phyloP scores from a whole-genome alignment of 805 yeast species.

The Schizosaccharomyces cryophilus region DNA sequence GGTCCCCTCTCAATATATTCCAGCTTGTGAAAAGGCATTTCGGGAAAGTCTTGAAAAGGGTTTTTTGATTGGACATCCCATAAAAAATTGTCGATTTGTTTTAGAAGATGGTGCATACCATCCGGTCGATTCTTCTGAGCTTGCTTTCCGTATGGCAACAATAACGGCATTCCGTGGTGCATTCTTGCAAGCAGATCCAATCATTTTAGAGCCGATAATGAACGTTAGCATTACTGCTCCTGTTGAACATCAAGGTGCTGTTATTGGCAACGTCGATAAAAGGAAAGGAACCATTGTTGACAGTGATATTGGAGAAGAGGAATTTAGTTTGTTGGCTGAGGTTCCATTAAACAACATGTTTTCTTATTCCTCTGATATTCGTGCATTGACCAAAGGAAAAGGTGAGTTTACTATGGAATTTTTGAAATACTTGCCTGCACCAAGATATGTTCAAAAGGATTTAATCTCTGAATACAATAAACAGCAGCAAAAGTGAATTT shows the following conservation, averaged over 20 bases:
- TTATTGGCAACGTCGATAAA: slow-evolving; percentile 78
- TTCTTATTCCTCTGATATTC: slow-evolving; percentile 81
- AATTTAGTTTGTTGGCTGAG: slow-evolving; percentile 77
- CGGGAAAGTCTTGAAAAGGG: slow-evolving; percentile 90
- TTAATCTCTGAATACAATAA: slow-evolving; percentile 63
- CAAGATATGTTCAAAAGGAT: slow-evolving; percentile 74
- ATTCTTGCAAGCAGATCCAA: slow-evolving; percentile 61
- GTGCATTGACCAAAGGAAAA: slow-evolving; percentile 96
- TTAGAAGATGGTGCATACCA: slow-evolving; percentile 94
- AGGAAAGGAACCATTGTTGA: slow-evolving; percentile 78
- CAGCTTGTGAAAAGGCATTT: slow-evolving; percentile 77
- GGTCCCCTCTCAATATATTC: slow-evolving; percentile 79
- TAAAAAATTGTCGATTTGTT: slow-evolving; percentile 76
- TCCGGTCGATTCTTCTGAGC: slow-evolving; percentile 87
- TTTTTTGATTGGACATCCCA: slow-evolving; percentile 84
- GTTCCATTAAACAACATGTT: slow-evolving; percentile 92
- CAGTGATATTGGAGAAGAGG: slow-evolving; percentile 83
- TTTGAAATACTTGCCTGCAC: slow-evolving; percentile 71
- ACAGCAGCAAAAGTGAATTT: slow-evolving; percentile 16
- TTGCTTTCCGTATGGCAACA: slow-evolving; percentile 85
- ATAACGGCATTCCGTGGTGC: slow-evolving; percentile 79
- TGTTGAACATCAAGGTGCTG: slow-evolving; percentile 80
- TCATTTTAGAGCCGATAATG: slow-evolving; percentile 91
- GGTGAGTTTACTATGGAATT: slow-evolving; percentile 95
- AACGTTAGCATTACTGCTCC: slow-evolving; percentile 82